Evolutionary conservation across 2,329 filamentous ascomycete genomes (phyloP).

Genomic region (Endoconidiophora laricicola): DNA sequence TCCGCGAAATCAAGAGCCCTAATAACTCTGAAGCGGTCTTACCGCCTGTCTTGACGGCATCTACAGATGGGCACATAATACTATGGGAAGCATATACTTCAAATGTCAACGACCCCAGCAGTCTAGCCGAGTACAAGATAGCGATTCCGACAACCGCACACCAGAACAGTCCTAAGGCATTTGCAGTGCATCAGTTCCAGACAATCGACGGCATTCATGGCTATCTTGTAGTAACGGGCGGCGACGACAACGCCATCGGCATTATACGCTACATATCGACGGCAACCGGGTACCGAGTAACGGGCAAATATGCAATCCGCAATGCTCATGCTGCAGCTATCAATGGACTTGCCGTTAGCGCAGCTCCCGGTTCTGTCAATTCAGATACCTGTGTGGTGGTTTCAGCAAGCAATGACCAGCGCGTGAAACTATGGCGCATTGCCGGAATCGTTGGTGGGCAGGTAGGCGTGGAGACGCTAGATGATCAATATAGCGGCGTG

Average conservation of each 20-base stretch:
- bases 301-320: slow-evolving; percentile 21
- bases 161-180: slow-evolving; percentile 62
- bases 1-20: slow-evolving; percentile 25
- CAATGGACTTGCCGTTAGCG: slow-evolving; percentile 30
- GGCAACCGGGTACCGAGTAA: neutral
- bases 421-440: slow-evolving; percentile 37
- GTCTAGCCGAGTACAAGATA: slow-evolving; percentile 16
- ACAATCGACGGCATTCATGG: slow-evolving; percentile 52
- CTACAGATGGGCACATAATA: slow-evolving; percentile 65
- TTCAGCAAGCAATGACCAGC: slow-evolving; percentile 44
- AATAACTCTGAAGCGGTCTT: neutral
- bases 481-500: slow-evolving; percentile 39
- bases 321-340: slow-evolving; percentile 57
- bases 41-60: slow-evolving; percentile 42
- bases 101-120: neutral
- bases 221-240: slow-evolving; percentile 52
- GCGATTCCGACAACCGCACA: slow-evolving; percentile 38
- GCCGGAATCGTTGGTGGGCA: slow-evolving; percentile 14
- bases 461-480: slow-evolving; percentile 24
- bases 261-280: slow-evolving; percentile 10
- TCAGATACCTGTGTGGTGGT: slow-evolving; percentile 16
- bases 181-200: slow-evolving; percentile 32
- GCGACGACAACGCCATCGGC: slow-evolving; percentile 73
- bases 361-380: neutral
- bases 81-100: slow-evolving; percentile 32